Evolutionary conservation across 1,284 basidiomycete genomes (phyloP), one percentile per base, ranked within the genome.

Genomic region (Sporisorium scitamineum): DNA sequence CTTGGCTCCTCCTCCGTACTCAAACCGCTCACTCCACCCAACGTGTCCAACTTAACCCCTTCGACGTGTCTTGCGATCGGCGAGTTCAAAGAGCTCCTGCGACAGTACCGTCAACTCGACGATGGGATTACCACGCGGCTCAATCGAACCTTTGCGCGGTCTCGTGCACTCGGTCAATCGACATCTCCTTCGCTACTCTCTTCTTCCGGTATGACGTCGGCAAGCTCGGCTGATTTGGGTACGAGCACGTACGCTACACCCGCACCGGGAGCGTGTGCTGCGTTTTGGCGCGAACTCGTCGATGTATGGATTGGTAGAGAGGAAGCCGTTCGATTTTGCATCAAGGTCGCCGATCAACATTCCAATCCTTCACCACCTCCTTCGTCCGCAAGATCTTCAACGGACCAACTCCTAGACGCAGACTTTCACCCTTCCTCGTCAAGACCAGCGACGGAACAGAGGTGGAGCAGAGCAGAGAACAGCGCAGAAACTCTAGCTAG

Each of bases 51-150:
- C 42, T 56, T 83, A 22, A 73, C 67, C 1, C 69, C 78, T 0
- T 63, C 63, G 1, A 66, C 72, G 3, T 83, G 81, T 60, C 58
- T 83, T 4, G 68, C 74, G 4, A 58, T 83, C 2, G 50, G 64
- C n/a, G 75, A 80, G 22, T 83, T 83, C 61, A 75, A 78, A 53
- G 78, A 80, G 24, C 71, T 84, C 8, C 67, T 84, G 18, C 73
- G 80, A 3, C 78, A 82, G 59, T 83, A 83, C 27, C 78, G 83
- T 5, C 57, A 65, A 14, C 58, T 84, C n/a, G 83, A 84, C 61
- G 83, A 84, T 47, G 59, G 70, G 0, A 76, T 84, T 44, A 82
- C 79, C 7, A 80, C 81, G 1, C 77, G 79, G 0, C 61, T 84
- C 24, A 84, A 84, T 45, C 76, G 83, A 1, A 61, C 53, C 16